Conservation (phyloP, 2,329 filamentous ascomycete species). For the Alternaria sp. region DNA sequence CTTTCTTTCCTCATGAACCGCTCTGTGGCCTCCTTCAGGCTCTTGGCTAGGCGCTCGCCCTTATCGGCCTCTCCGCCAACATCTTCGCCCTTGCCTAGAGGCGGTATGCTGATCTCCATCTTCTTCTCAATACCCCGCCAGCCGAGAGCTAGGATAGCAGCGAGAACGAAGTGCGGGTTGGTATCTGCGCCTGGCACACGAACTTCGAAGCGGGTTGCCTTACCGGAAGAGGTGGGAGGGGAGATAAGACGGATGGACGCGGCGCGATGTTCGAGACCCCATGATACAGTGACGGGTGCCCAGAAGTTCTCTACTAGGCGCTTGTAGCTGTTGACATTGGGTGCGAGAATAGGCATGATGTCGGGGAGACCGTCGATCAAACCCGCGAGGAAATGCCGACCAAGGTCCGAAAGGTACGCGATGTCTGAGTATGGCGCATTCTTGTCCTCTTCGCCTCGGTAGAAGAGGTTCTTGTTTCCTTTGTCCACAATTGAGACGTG, state of each 20-base stretch:
- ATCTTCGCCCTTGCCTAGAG: constrained; percentile 83
- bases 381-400: constrained; percentile 91
- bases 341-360: constrained; percentile 93
- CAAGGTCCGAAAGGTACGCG: constrained; percentile 81
- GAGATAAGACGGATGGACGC: constrained; percentile 90
- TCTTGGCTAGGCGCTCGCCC: constrained; percentile 82
- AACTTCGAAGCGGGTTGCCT: constrained; percentile 90
- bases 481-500: constrained; percentile 87
- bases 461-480: constrained; percentile 83
- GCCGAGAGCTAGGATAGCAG: constrained; percentile 84
- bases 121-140: constrained; percentile 95
- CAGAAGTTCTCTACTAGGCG: constrained; percentile 98
- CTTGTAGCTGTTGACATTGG: constrained; percentile 98
- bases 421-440: constrained; percentile 67
- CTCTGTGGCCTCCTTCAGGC: constrained; percentile 80
- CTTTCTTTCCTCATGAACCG: constrained; percentile 79
- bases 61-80: constrained; percentile 75
- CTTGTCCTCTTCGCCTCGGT: constrained; percentile 73
- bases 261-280: constrained; percentile 94
- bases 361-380: constrained; percentile 87
- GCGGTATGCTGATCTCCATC: constrained; percentile 79
- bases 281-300: constrained; percentile 96
- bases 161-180: constrained; percentile 86
- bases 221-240: constrained; percentile 82
- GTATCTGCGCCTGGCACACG: constrained; percentile 93